A percentile compares a stretch with the other conserved stretches of the same genome.
Conservation (phyloP, 2,329 filamentous ascomycete species). For the Colletotrichum higginsianum region DNA sequence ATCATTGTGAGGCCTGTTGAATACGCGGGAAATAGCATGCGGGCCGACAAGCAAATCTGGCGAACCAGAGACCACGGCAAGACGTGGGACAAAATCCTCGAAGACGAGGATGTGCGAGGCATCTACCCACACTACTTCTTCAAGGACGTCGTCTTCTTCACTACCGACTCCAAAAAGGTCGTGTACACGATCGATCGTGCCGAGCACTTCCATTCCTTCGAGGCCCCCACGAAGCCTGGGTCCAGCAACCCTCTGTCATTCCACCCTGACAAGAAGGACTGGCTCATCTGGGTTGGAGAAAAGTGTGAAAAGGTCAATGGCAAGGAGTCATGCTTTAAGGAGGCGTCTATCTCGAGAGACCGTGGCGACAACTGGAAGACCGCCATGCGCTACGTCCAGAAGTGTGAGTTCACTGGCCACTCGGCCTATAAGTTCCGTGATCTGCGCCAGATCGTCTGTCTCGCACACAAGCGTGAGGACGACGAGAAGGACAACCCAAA, state of each 20-base stretch:
- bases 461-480: slow-evolving; percentile 70
- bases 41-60: slow-evolving; percentile 72
- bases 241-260: slow-evolving; percentile 74
- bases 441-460: slow-evolving; percentile 72
- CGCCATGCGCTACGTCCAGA: slow-evolving; percentile 80
- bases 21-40: slow-evolving; percentile 49
- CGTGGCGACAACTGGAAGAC: slow-evolving; percentile 86
- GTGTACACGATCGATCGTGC: slow-evolving; percentile 89
- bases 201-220: slow-evolving; percentile 79
- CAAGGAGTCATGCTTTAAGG: slow-evolving; percentile 74
- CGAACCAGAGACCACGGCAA: slow-evolving; percentile 91
- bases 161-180: slow-evolving; percentile 77
- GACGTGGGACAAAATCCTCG: slow-evolving; percentile 80
- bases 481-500: slow-evolving; percentile 75
- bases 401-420: slow-evolving; percentile 88
- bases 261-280: slow-evolving; percentile 88
- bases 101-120: slow-evolving; percentile 76
- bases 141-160: slow-evolving; percentile 89
- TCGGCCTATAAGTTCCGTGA: slow-evolving; percentile 68
- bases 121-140: slow-evolving; percentile 86
- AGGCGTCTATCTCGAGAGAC: slow-evolving; percentile 84
- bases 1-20: slow-evolving; percentile 69
- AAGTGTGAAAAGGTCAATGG: slow-evolving; percentile 72
- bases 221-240: slow-evolving; percentile 72
- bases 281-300: slow-evolving; percentile 91